Conservation (phyloP, 495 filamentous ascomycete genomes). For the Podospora australis region DNA sequence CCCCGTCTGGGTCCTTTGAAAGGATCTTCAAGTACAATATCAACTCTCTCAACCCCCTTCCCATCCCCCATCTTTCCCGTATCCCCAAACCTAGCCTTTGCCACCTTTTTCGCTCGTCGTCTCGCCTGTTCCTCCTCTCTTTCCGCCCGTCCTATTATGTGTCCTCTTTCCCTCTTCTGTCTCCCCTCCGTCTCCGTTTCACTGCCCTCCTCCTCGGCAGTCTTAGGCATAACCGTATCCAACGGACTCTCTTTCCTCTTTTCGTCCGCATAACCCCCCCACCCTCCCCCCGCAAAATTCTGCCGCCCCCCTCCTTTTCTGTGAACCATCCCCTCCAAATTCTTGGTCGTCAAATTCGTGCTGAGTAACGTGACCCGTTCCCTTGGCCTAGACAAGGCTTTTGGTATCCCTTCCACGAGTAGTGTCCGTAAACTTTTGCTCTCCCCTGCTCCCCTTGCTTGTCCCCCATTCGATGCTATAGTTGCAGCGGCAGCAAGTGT, state of each 20-base stretch:
- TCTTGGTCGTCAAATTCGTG: slow-evolving; percentile 58
- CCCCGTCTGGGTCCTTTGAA: background rate
- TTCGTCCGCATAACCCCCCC: slow-evolving; percentile 67
- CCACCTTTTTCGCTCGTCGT: slow-evolving; percentile 41
- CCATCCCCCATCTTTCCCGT: slow-evolving; percentile 45
- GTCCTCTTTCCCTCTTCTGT: slow-evolving; percentile 1
- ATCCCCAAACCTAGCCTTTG: slow-evolving; percentile 51
- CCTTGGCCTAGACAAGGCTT: slow-evolving; percentile 32
- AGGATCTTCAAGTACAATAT: background rate
- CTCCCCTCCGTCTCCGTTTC: background rate
- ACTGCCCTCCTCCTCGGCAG: slow-evolving; percentile 2
- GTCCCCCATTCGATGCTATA: slow-evolving; percentile 22
- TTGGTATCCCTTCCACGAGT: slow-evolving; percentile 64
- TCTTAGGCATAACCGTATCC: slow-evolving; percentile 38
- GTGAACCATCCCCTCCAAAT: slow-evolving; percentile 56
- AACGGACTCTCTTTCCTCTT: slow-evolving; percentile 52
- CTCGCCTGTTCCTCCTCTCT: slow-evolving; percentile 28
- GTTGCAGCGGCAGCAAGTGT: too few species aligned
- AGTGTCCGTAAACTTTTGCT: slow-evolving; percentile 59
- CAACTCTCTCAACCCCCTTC: slow-evolving; percentile 35
- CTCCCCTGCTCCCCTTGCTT: slow-evolving; percentile 36
- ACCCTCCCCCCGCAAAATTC: slow-evolving; percentile 66
- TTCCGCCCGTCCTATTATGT: background rate
- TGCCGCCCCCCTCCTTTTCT: slow-evolving; percentile 60
- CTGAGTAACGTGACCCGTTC: slow-evolving; percentile 58